Percentiles rank a stretch among this genome's conserved stretches.
Evolutionary conservation across 106 monocot genomes (phyloP).

Genomic region (Cymbidium sinense): DNA sequence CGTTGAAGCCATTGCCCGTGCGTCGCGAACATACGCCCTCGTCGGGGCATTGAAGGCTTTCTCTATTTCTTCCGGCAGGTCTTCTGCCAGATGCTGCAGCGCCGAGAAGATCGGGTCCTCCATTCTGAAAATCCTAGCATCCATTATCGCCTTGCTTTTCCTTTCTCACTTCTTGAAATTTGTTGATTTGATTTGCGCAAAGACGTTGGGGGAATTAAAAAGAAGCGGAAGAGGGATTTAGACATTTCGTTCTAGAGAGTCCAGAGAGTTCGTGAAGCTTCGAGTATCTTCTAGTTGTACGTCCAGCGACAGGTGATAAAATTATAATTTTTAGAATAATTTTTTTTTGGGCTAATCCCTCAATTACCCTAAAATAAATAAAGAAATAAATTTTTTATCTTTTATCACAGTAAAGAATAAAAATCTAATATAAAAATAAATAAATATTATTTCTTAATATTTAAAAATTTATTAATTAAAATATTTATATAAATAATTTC

Average conservation of each 20-base stretch:
- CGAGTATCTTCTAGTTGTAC: not conserved
- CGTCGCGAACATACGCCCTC: slow-evolving; percentile 57
- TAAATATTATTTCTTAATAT: too few relatives aligned
- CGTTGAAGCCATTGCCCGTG: slow-evolving; percentile 55
- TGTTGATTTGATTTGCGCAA: not conserved
- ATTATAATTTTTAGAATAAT: too few relatives aligned
- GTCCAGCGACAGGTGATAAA: too few relatives aligned
- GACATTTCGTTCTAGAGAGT: not conserved
- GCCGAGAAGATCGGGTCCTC: slow-evolving; percentile 15
- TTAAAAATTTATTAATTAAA: too few relatives aligned
- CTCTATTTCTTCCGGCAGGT: slow-evolving; percentile 25
- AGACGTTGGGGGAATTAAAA: not conserved
- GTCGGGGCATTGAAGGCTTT: slow-evolving; percentile 43
- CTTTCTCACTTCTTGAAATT: not conserved
- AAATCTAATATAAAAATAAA: too few relatives aligned
- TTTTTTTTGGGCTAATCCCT: too few relatives aligned
- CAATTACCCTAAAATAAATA: too few relatives aligned
- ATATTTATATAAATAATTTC: too few relatives aligned
- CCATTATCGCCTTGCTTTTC: slow-evolving; percentile 2
- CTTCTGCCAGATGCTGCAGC: slow-evolving; percentile 44
- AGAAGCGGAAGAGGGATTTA: not conserved
- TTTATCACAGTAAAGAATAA: too few relatives aligned
- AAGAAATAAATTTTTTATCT: too few relatives aligned
- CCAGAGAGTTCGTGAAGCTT: not conserved
- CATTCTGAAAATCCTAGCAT: not conserved